These are phyloP conservation scores for Stephania japonica DNA, from an alignment of 164 flowering plant species.

Conservation along the genomic window DNA sequence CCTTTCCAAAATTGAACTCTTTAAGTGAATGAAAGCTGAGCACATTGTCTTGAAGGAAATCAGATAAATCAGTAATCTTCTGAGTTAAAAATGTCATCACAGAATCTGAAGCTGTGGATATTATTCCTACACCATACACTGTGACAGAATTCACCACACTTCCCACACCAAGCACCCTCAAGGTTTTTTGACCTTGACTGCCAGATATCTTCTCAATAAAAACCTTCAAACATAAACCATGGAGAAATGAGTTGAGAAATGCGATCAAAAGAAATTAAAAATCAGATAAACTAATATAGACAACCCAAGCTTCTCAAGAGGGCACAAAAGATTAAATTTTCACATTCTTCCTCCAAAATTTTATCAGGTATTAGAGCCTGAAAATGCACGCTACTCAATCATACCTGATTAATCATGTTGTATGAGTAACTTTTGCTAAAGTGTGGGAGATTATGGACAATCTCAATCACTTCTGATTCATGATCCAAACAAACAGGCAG, in stretches of 20 bases:
- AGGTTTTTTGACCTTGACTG: slow-evolving; percentile 20
- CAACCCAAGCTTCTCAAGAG: neutral
- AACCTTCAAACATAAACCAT: slow-evolving; percentile 13
- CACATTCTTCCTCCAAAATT: neutral
- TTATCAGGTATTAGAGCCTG: neutral
- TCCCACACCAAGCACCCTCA: slow-evolving; percentile 19
- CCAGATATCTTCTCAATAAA: slow-evolving; percentile 21
- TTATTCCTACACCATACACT: slow-evolving; percentile 20
- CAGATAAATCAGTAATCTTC: slow-evolving; percentile 16
- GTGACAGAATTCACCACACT: slow-evolving; percentile 20
- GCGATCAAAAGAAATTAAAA: neutral
- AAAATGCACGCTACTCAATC: neutral
- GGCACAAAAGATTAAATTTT: neutral
- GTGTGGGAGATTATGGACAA: slow-evolving; percentile 19
- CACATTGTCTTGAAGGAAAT: slow-evolving; percentile 18
- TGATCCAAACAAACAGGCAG: slow-evolving; percentile 17
- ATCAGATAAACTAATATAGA: neutral
- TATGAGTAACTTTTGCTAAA: slow-evolving; percentile 18
- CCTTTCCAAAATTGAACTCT: slow-evolving; percentile 23
- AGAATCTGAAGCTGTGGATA: slow-evolving; percentile 12
- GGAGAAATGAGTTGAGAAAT: neutral
- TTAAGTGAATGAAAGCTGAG: slow-evolving; percentile 14
- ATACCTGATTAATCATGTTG: slow-evolving; percentile 24
- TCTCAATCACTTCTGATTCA: slow-evolving; percentile 17
- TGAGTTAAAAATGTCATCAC: slow-evolving; percentile 14